Evolutionary conservation across 208 protist species (phyloP).

Genomic region (Acanthamoeba sp.): DNA sequence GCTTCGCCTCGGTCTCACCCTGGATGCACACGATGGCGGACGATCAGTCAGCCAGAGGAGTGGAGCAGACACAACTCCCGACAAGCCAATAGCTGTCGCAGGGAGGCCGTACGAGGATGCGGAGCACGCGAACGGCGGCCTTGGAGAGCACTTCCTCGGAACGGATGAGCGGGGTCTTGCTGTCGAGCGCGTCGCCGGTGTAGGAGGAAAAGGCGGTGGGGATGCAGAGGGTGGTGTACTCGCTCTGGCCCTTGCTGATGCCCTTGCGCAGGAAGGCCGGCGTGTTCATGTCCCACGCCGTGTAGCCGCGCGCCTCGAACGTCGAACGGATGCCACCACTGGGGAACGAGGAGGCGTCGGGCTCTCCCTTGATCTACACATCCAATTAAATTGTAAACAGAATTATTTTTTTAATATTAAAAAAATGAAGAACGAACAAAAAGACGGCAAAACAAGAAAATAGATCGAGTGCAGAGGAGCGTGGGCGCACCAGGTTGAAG

Average conservation of each 20-base stretch:
- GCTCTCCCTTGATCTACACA: constrained; percentile 90
- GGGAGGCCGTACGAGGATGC: constrained; percentile 3
- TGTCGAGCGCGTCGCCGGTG: constrained; percentile 91
- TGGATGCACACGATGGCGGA: neutral
- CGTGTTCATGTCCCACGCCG: constrained; percentile 90
- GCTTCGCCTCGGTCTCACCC: constrained; percentile 67
- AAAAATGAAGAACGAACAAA: neutral
- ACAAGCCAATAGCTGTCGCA: neutral
- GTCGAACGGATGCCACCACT: constrained; percentile 89
- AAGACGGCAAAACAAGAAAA: neutral
- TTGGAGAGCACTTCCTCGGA: constrained; percentile 81
- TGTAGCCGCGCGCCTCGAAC: constrained; percentile 91
- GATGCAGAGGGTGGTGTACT: constrained; percentile 87
- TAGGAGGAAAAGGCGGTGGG: constrained; percentile 91
- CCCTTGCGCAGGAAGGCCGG: constrained; percentile 87
- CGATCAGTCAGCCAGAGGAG: neutral
- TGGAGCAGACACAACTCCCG: neutral
- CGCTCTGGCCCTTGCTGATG: constrained; percentile 81
- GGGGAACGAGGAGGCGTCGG: constrained; percentile 93
- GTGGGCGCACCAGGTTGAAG: constrained; percentile 64
- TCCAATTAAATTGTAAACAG: constrained; percentile 75
- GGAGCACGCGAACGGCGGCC: constrained; percentile 74
- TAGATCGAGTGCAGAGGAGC: neutral
- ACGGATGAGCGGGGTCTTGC: constrained; percentile 92
- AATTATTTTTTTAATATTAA: neutral